Conservation (phyloP, 1,284 basidiomycete genomes). For the Pholiota adiposa region DNA sequence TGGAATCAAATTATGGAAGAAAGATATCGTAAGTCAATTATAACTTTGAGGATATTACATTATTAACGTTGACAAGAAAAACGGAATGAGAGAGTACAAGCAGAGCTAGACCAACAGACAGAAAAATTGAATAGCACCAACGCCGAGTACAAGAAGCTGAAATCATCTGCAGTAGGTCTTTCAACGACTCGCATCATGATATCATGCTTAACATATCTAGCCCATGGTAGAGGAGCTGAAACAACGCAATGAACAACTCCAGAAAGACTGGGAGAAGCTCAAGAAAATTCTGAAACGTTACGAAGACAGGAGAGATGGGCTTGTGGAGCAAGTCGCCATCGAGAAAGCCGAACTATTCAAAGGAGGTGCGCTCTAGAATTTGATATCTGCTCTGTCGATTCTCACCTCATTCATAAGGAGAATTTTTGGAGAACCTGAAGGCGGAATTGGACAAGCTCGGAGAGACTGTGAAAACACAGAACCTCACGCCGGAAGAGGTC, state of each 20-base stretch:
- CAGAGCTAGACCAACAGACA: constrained; percentile 62
- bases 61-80: constrained; percentile 45
- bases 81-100: constrained; percentile 66
- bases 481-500: constrained; percentile 85
- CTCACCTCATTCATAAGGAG: constrained; percentile 39
- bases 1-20: constrained; percentile 73
- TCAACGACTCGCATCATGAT: constrained; percentile 6
- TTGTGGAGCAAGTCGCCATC: constrained; percentile 62
- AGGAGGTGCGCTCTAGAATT: constrained; percentile 40
- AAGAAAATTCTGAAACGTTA: constrained; percentile 67
- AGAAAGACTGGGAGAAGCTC: constrained; percentile 71
- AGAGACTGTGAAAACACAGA: constrained; percentile 78
- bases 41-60: not conserved
- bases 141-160: constrained; percentile 60
- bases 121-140: constrained; percentile 49
- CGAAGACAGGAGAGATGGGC: constrained; percentile 65
- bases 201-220: constrained; percentile 37
- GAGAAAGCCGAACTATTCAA: constrained; percentile 66
- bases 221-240: constrained; percentile 67
- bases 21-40: constrained; percentile 65
- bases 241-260: constrained; percentile 58
- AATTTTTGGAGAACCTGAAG: constrained; percentile 61
- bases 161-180: constrained; percentile 55
- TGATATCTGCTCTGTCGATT: not conserved
- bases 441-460: constrained; percentile 65